Percentiles rank a stretch among this genome's conserved stretches.
phyloP scores from a whole-genome alignment of 805 yeast species.

The Osmozyma mogii region DNA sequence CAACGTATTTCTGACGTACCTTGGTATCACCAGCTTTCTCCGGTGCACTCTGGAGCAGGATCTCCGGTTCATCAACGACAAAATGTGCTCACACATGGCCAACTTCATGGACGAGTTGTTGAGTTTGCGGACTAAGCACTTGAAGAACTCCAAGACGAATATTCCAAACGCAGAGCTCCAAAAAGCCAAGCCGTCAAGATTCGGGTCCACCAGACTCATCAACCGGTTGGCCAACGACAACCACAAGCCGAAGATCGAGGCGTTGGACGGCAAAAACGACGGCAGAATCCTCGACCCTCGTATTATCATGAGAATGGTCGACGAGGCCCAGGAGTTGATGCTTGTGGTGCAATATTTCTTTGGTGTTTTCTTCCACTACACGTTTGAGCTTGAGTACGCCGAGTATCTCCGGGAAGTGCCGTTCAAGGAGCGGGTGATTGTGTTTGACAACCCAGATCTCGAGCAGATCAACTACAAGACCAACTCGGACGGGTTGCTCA shows the following conservation, averaged over 20 bases:
- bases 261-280: constrained; percentile 4
- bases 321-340: constrained; percentile 29
- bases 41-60: constrained; percentile 46
- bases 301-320: constrained; percentile 26
- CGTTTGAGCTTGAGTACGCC: constrained; percentile 19
- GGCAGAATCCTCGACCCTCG: constrained; percentile 26
- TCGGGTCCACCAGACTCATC: constrained; percentile 12
- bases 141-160: neutral
- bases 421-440: constrained; percentile 19
- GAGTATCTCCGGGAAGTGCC: constrained; percentile 23
- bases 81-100: constrained; percentile 25
- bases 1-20: constrained; percentile 22
- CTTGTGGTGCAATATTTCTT: constrained; percentile 32
- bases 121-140: constrained; percentile 1
- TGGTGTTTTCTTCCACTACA: constrained; percentile 34
- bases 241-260: constrained; percentile 5
- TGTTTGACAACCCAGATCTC: constrained; percentile 22
- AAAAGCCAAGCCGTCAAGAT: constrained; percentile 9
- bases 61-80: constrained; percentile 39
- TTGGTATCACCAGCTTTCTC: constrained; percentile 36
- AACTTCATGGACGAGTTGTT: constrained; percentile 22
- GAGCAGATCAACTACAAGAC: constrained; percentile 31
- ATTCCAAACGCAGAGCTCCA: constrained; percentile 4
- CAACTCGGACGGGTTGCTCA: constrained; percentile 39
- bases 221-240: constrained; percentile 6